Conservation (phyloP, 2,329 filamentous ascomycete species). For the Calonectria hongkongensis region DNA sequence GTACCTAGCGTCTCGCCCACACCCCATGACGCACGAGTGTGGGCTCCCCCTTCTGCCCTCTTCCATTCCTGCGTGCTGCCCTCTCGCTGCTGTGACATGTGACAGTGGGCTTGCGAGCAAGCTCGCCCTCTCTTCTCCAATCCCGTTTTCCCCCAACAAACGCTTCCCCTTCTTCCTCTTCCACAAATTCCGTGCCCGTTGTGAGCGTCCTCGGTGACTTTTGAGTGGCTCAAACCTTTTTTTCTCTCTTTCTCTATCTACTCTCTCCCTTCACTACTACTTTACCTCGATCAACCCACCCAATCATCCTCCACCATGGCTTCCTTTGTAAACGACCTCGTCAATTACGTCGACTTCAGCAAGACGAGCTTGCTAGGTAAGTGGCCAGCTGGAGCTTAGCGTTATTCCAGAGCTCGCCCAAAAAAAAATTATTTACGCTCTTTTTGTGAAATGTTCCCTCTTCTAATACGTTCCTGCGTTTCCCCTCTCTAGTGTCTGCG, state of each 20-base stretch:
- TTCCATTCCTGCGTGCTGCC: constrained; percentile 21
- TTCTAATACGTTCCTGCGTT: constrained; percentile 29
- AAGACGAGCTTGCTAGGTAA: constrained; percentile 80
- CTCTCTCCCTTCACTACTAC: background rate
- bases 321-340: constrained; percentile 63
- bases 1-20: background rate
- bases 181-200: constrained; percentile 15
- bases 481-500: constrained; percentile 80
- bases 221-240: constrained; percentile 22
- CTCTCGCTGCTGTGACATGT: constrained; percentile 32
- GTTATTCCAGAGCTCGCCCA: constrained; percentile 23
- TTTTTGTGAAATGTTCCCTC: constrained; percentile 8
- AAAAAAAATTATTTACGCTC: constrained; percentile 44
- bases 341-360: constrained; percentile 81
- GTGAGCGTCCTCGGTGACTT: constrained; percentile 48
- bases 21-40: constrained; percentile 37
- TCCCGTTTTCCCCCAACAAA: constrained; percentile 37
- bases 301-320: constrained; percentile 60
- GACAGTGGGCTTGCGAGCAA: constrained; percentile 35
- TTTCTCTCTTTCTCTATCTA: constrained; percentile 4
- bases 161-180: constrained; percentile 18
- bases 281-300: constrained; percentile 1
- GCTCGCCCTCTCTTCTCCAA: constrained; percentile 21
- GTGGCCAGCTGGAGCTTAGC: constrained; percentile 55
- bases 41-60: constrained; percentile 26